Evolutionary conservation across 345 rosid genomes (phyloP).

Genomic region (Eucalyptus viminalis): DNA sequence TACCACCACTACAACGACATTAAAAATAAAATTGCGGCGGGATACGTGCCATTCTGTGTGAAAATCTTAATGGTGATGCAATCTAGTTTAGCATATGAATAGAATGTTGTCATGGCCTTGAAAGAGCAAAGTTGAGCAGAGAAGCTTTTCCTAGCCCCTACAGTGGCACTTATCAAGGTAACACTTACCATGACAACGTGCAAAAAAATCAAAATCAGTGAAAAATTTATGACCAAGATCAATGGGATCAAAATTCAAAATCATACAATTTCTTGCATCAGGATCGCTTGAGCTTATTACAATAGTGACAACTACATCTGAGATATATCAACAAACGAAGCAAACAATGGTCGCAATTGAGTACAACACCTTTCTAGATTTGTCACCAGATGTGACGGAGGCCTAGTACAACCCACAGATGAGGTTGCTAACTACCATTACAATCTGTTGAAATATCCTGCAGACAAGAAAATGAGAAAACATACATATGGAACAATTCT

Average conservation of each 20-base stretch:
- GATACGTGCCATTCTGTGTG: not conserved
- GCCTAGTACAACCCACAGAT: not conserved
- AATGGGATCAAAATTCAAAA: not conserved
- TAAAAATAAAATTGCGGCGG: accelerated
- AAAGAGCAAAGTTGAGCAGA: not conserved
- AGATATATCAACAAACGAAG: not conserved
- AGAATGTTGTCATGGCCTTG: not conserved
- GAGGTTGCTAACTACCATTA: not conserved
- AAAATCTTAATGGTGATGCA: accelerated
- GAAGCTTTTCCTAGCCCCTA: not conserved
- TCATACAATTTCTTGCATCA: not conserved
- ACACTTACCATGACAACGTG: not conserved
- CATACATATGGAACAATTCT: not conserved
- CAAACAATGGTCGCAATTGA: not conserved
- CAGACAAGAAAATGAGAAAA: not conserved
- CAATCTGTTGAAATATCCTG: not conserved
- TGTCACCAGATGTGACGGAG: not conserved
- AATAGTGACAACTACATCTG: not conserved
- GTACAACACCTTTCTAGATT: not conserved
- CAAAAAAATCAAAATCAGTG: not conserved
- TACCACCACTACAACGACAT: not conserved
- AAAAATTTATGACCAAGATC: too few relatives aligned
- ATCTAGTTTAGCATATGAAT: not conserved
- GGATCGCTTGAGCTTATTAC: not conserved
- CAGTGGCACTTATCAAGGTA: not conserved